These are phyloP conservation scores for Colletotrichum orbiculare DNA, from an alignment of 2,329 filamentous ascomycete species.

Conservation along the genomic window DNA sequence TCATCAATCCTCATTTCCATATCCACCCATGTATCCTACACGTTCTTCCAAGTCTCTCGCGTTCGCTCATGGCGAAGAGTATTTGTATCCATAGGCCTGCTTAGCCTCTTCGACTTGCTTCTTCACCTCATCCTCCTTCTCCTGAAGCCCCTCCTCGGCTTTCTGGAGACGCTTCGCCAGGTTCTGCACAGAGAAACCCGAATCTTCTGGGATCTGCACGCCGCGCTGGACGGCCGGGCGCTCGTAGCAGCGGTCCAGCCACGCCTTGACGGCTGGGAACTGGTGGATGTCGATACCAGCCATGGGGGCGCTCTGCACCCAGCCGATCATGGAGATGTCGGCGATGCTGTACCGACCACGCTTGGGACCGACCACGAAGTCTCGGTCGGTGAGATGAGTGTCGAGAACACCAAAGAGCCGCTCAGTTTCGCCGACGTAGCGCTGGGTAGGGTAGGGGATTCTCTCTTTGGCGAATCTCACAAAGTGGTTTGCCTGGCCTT, in stretches of 20 bases:
- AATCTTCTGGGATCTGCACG: constrained; percentile 65
- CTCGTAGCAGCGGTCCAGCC: constrained; percentile 71
- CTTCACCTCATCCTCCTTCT: constrained; percentile 51
- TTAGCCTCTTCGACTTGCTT: constrained; percentile 45
- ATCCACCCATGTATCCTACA: neutral
- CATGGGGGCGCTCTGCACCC: constrained; percentile 68
- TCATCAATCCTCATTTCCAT: too few relatives aligned
- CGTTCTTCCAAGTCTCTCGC: neutral
- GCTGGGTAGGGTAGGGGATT: constrained; percentile 76
- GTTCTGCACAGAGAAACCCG: constrained; percentile 51
- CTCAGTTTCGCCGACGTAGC: constrained; percentile 81
- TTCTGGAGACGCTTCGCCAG: constrained; percentile 52
- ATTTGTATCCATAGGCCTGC: constrained; percentile 47
- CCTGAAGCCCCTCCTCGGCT: constrained; percentile 59
- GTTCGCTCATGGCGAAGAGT: constrained; percentile 41
- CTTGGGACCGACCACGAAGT: constrained; percentile 65
- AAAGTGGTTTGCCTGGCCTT: constrained; percentile 83
- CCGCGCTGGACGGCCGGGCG: constrained; percentile 73
- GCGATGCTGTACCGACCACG: constrained; percentile 71
- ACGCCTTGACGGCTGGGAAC: constrained; percentile 74
- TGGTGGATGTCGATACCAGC: constrained; percentile 71
- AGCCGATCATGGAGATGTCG: constrained; percentile 79
- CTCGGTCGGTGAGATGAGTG: constrained; percentile 65
- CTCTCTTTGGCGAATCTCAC: constrained; percentile 73
- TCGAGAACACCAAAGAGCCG: constrained; percentile 80